Evolutionary conservation across 1,284 basidiomycete genomes (phyloP).

Genomic region (Ustilago tritici): DNA sequence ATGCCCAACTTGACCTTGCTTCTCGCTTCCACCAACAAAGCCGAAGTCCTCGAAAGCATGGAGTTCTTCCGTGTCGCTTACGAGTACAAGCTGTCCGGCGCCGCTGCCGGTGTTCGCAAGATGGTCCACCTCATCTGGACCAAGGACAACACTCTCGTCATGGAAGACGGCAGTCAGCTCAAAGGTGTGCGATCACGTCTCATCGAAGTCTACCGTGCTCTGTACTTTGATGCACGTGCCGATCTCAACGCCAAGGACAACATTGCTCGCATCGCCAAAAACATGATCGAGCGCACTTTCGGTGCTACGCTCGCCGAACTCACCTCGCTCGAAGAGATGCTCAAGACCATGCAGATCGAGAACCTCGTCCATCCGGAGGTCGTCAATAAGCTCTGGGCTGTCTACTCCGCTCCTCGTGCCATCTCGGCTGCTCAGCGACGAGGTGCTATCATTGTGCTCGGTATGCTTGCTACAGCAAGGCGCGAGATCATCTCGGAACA

Average conservation of each 20-base stretch:
- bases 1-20: slow-evolving; percentile 82
- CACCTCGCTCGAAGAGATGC: slow-evolving; percentile 94
- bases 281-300: slow-evolving; percentile 79
- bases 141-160: slow-evolving; percentile 88
- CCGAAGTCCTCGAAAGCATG: slow-evolving; percentile 94
- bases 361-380: slow-evolving; percentile 86
- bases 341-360: slow-evolving; percentile 89
- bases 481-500: slow-evolving; percentile 86
- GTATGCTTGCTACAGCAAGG: slow-evolving; percentile 91
- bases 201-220: slow-evolving; percentile 86
- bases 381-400: slow-evolving; percentile 91
- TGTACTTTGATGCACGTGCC: slow-evolving; percentile 80
- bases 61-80: slow-evolving; percentile 90
- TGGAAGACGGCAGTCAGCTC: slow-evolving; percentile 82
- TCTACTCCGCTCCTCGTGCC: slow-evolving; percentile 74
- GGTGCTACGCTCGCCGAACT: slow-evolving; percentile 90
- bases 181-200: slow-evolving; percentile 89
- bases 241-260: slow-evolving; percentile 82
- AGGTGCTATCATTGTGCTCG: slow-evolving; percentile 92
- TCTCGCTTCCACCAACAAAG: slow-evolving; percentile 89
- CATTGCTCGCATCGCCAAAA: slow-evolving; percentile 93
- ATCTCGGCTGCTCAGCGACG: slow-evolving; percentile 83
- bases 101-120: slow-evolving; percentile 80
- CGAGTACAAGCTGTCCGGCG: slow-evolving; percentile 82
- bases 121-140: slow-evolving; percentile 99